phyloP scores from a whole-genome alignment of 208 protist species.

The Leishmania tarentolae region DNA sequence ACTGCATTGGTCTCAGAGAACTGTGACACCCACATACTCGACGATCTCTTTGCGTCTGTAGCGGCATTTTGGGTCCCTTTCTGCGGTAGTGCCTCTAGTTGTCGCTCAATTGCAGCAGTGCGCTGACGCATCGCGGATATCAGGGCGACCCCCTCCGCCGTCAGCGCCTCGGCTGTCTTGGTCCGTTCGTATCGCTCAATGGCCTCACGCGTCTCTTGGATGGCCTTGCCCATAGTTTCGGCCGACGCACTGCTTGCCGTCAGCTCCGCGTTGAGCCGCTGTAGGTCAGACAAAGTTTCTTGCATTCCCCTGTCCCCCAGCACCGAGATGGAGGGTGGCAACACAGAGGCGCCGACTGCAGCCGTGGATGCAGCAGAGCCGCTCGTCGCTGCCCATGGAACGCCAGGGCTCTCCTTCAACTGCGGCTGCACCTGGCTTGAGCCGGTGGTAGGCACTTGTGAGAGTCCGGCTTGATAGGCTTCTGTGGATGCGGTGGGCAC shows the following conservation, averaged over 20 bases:
- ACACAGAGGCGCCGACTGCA: neutral
- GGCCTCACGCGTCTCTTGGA: constrained; percentile 62
- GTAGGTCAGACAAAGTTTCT: constrained; percentile 51
- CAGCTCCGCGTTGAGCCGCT: constrained; percentile 66
- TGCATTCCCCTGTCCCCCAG: constrained; percentile 37
- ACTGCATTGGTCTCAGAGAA: neutral
- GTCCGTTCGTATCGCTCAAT: constrained; percentile 60
- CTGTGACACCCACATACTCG: constrained; percentile 15
- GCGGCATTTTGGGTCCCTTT: neutral
- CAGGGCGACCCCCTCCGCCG: constrained; percentile 58
- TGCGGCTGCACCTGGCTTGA: neutral
- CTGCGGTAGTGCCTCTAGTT: constrained; percentile 39
- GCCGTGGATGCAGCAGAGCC: neutral
- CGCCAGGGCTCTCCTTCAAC: constrained; percentile 10
- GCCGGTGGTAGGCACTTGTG: neutral
- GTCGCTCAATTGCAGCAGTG: constrained; percentile 65
- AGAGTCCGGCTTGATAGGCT: too few relatives aligned
- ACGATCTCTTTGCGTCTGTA: neutral
- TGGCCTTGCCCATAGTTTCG: constrained; percentile 76
- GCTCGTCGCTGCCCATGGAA: constrained; percentile 6
- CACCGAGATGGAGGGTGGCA: too few relatives aligned
- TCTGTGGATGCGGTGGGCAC: neutral
- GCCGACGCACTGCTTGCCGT: constrained; percentile 63
- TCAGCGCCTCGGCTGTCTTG: constrained; percentile 38
- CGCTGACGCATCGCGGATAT: constrained; percentile 51